phyloP scores from a whole-genome alignment of 371 early-diverging fungal genomes.

The Quaeritorhiza haematococci region DNA sequence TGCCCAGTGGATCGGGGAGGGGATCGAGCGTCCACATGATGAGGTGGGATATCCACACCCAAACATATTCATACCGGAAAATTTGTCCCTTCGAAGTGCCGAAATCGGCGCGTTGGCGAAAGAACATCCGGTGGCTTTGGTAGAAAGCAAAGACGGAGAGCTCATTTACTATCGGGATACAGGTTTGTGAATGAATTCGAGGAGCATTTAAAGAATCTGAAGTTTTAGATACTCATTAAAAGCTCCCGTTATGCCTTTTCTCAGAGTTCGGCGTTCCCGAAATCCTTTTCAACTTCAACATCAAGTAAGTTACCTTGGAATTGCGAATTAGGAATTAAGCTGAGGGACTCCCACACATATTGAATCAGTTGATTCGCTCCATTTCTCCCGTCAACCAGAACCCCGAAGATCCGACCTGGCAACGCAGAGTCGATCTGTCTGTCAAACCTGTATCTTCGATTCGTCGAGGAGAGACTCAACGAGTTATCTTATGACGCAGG shows the following conservation, averaged over 20 bases:
- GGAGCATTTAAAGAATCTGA: too few relatives aligned
- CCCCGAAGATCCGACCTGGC: constrained; percentile 25
- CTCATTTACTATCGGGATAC: constrained; percentile 19
- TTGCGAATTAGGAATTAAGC: too few relatives aligned
- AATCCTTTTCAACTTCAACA: constrained; percentile 11
- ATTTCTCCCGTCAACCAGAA: too few relatives aligned
- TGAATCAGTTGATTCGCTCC: too few relatives aligned
- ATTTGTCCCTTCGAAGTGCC: constrained; percentile 10
- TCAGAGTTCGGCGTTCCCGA: constrained; percentile 30
- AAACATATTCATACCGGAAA: constrained; percentile 23
- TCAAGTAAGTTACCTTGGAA: too few relatives aligned
- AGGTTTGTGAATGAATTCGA: too few relatives aligned
- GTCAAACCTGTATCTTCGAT: constrained; percentile 23
- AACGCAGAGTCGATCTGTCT: constrained; percentile 11
- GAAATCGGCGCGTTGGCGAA: not conserved
- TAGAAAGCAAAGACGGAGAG: not conserved
- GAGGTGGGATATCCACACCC: constrained; percentile 16
- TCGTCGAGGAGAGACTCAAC: constrained; percentile 25
- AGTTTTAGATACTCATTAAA: too few relatives aligned
- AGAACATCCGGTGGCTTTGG: too few relatives aligned
- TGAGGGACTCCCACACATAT: too few relatives aligned
- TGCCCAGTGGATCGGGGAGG: not conserved
- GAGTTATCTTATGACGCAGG: constrained; percentile 27
- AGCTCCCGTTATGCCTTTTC: too few relatives aligned
- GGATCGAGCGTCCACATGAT: not conserved